Conservation (phyloP, 2,329 filamentous ascomycete genomes). For the Westerdykella sp. region DNA sequence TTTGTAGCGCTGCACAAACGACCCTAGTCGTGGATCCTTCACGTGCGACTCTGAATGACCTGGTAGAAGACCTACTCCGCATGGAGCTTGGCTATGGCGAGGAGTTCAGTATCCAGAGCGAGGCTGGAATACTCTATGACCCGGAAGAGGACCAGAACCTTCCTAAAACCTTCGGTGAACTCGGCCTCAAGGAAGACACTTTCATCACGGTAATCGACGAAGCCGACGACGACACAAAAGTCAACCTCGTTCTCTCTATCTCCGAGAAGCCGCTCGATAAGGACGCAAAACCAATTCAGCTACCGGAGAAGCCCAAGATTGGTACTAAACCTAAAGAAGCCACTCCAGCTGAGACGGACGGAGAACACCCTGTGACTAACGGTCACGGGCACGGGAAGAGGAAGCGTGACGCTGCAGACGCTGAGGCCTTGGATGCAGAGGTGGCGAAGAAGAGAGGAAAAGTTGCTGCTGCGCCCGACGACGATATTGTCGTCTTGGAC, state of each 20-base stretch:
- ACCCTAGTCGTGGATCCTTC: slow-evolving; percentile 62
- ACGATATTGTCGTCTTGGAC: slow-evolving; percentile 33
- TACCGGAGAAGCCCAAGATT: slow-evolving; percentile 42
- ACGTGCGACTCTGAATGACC: slow-evolving; percentile 67
- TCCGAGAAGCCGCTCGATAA: slow-evolving; percentile 46
- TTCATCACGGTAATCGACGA: slow-evolving; percentile 82
- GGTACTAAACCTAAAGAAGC: slow-evolving; percentile 42
- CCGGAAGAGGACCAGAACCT: slow-evolving; percentile 84
- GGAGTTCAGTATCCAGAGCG: slow-evolving; percentile 72
- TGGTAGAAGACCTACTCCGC: slow-evolving; percentile 70
- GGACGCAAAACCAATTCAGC: slow-evolving; percentile 52
- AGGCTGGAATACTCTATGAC: slow-evolving; percentile 77
- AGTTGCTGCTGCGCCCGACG: slow-evolving; percentile 30
- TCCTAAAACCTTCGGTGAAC: slow-evolving; percentile 67
- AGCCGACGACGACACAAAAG: slow-evolving; percentile 67
- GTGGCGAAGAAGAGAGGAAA: slow-evolving; percentile 37
- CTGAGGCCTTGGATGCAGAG: slow-evolving; percentile 36
- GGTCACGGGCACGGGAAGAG: slow-evolving; percentile 33
- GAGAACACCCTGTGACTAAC: slow-evolving; percentile 13
- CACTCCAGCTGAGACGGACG: neutral
- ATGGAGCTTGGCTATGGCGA: slow-evolving; percentile 68
- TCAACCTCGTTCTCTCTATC: slow-evolving; percentile 72
- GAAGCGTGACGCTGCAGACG: slow-evolving; percentile 43
- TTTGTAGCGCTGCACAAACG: slow-evolving; percentile 70
- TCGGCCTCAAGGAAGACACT: slow-evolving; percentile 66